Conservation (phyloP, 805 yeast genomes). For the Wickerhamiella siamensis region DNA sequence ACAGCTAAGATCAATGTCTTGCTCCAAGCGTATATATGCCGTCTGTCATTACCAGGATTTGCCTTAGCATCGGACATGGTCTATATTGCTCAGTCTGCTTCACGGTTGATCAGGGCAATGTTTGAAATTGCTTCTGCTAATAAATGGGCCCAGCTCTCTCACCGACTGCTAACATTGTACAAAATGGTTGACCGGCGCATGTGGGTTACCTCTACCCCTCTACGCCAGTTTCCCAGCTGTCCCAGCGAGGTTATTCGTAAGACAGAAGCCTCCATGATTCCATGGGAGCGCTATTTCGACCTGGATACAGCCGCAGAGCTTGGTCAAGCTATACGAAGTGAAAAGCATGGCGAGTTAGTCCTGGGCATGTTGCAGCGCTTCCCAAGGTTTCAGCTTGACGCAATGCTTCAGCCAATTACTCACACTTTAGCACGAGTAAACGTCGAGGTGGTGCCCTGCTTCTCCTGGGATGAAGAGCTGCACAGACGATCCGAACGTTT, state of each 20-base stretch:
- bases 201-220: constrained; percentile 79
- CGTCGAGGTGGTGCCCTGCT: constrained; percentile 52
- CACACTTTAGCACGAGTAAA: constrained; percentile 51
- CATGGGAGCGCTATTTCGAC: constrained; percentile 66
- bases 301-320: constrained; percentile 57
- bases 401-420: constrained; percentile 65
- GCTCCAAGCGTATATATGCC: constrained; percentile 76
- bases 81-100: constrained; percentile 85
- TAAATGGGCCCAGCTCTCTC: constrained; percentile 56
- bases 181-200: constrained; percentile 67
- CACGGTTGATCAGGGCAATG: constrained; percentile 73
- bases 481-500: constrained; percentile 60
- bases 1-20: constrained; percentile 65
- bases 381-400: constrained; percentile 49
- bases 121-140: constrained; percentile 59
- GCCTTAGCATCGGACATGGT: constrained; percentile 89
- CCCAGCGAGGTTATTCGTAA: constrained; percentile 57
- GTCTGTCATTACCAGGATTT: constrained; percentile 65
- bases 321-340: constrained; percentile 66
- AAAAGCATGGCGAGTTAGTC: constrained; percentile 39
- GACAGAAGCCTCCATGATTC: constrained; percentile 67
- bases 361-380: constrained; percentile 51
- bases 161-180: constrained; percentile 45
- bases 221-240: constrained; percentile 65
- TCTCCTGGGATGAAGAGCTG: constrained; percentile 57